Evolutionary conservation across 2,329 filamentous ascomycete species (phyloP).

Genomic region (Bipolaris bicolor): DNA sequence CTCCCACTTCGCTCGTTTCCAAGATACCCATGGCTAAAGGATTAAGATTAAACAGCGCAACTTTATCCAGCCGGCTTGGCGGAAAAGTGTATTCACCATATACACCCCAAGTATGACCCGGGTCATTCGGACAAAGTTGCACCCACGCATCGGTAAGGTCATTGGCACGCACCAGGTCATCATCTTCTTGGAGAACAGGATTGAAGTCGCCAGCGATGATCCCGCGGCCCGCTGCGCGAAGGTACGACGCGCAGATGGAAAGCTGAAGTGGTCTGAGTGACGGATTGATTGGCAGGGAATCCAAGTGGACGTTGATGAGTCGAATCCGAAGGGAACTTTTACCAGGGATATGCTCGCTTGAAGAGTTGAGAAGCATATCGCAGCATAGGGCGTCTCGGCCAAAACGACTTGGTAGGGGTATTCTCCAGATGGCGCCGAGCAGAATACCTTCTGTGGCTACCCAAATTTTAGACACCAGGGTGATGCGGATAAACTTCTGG

Average conservation of each 20-base stretch:
- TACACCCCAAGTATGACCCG: constrained; percentile 9
- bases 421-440: constrained; percentile 6
- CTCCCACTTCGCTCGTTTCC: background rate
- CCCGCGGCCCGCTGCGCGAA: background rate
- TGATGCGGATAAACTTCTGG: constrained; percentile 8
- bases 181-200: constrained; percentile 6
- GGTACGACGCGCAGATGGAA: background rate
- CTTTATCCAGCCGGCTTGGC: constrained; percentile 5
- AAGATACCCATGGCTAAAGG: constrained; percentile 4
- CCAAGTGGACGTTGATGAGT: constrained; percentile 9
- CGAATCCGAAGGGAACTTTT: background rate
- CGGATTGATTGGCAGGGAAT: constrained; percentile 8
- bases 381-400: constrained; percentile 9
- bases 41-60: background rate
- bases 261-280: constrained; percentile 10
- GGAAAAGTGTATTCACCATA: constrained; percentile 9
- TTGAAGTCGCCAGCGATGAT: constrained; percentile 13
- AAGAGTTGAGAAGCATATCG: constrained; percentile 6
- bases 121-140: background rate
- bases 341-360: background rate
- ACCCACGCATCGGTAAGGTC: constrained; percentile 6
- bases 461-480: background rate
- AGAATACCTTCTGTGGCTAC: background rate
- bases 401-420: constrained; percentile 9
- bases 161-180: constrained; percentile 2